These are phyloP conservation scores for Phellinidium pouzarii DNA, from an alignment of 1,284 basidiomycete species.

Conservation along the genomic window DNA sequence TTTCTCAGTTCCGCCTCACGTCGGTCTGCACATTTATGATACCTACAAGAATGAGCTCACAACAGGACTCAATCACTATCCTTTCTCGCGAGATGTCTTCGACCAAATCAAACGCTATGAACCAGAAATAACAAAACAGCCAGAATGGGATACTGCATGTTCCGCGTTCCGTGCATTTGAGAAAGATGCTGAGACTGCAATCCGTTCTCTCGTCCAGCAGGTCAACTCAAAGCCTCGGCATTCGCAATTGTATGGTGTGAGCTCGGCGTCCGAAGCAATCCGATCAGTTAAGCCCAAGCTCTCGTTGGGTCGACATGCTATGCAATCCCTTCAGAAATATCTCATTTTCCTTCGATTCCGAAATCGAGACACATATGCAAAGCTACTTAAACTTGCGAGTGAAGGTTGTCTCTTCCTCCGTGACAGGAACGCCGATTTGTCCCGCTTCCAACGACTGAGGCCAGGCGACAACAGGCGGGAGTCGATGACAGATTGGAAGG, in stretches of 20 bases:
- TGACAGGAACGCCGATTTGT: constrained; percentile 19
- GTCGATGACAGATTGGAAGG: constrained; percentile 4
- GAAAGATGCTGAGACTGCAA: constrained; percentile 30
- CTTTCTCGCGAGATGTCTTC: constrained; percentile 31
- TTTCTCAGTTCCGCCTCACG: constrained; percentile 26
- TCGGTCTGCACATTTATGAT: constrained; percentile 46
- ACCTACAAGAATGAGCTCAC: constrained; percentile 45
- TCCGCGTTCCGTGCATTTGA: constrained; percentile 37
- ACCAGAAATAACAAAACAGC: constrained; percentile 30
- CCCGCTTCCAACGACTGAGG: constrained; percentile 16
- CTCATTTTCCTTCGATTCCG: constrained; percentile 49
- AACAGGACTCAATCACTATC: constrained; percentile 30
- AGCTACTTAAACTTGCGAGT: constrained; percentile 18
- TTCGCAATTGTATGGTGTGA: constrained; percentile 21
- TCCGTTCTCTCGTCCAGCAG: constrained; percentile 31
- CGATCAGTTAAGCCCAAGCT: constrained; percentile 3
- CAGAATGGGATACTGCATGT: constrained; percentile 34
- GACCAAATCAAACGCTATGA: constrained; percentile 33
- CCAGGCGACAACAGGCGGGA: not conserved
- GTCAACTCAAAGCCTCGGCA: constrained; percentile 19
- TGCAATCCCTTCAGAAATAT: constrained; percentile 39
- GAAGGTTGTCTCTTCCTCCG: constrained; percentile 23
- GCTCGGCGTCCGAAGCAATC: not conserved
- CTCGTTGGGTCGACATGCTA: constrained; percentile 28
- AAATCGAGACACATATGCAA: constrained; percentile 40